Evolutionary conservation across 225 moss, liverwort and hornwort genomes (phyloP), one percentile per base, ranked within the genome.

Genomic region (Marchantia paleacea): DNA sequence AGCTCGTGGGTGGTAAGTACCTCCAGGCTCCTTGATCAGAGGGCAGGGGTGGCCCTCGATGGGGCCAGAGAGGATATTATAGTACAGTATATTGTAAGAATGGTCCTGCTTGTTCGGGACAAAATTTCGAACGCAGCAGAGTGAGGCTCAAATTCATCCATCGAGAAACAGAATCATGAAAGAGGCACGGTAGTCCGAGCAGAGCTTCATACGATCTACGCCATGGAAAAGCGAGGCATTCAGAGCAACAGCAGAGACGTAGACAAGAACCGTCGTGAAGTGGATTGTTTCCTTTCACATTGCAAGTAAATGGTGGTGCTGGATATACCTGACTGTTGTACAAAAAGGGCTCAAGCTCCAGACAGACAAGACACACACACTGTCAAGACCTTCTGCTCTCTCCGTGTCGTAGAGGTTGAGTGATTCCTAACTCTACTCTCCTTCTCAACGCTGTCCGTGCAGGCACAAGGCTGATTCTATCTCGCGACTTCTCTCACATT

Each of bases 281-380:
- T 6, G 22, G 62, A n/a, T 24, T 24, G 7, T 62, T 62, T 62
- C n/a, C 16, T n/a, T 62, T 62, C 62, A 10, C 3, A 62, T 62
- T 62, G 62, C 62, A n/a, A 62, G 62, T 62, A n/a, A 62, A 62
- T 62, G 22, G 16, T 62, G 62, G n/a, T 62, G 62, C n/a, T 62
- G 62, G 62, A 62, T 62, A 62, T 62, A n/a, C 25, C 68, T 68
- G 31, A 68, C 68, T 68, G 68, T 31, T 68, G 68, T 68, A 68
- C 68, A 68, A 68, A 68, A 68, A 12, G 68, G 26, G 31, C 68
- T 31, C 68, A 68, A 68, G 31, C 30, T 25, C 12, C 68, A 29
- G 31, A 10, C 68, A 29, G 0, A 68, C 2, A 22, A 24, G 11
- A 22, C 13, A 7, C 39, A 39, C 39, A 39, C 39, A 2, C 39